These are phyloP conservation scores for Gossypium schwendimanii DNA, from an alignment of 441 rosid species.

Conservation along the genomic window DNA sequence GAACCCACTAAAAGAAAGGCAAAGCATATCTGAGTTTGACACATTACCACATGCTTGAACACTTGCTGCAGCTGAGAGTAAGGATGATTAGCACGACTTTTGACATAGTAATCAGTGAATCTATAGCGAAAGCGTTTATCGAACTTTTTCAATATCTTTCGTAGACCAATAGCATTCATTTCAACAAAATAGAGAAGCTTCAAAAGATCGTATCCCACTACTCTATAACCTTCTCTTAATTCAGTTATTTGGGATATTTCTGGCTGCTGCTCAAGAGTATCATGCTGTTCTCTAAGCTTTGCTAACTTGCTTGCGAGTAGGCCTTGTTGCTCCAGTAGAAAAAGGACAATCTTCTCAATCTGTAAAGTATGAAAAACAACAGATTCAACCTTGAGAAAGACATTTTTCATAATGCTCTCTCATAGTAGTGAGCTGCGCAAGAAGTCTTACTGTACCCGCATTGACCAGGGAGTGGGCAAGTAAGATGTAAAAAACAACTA, in stretches of 20 bases:
- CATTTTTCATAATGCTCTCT: not conserved
- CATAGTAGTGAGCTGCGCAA: not conserved
- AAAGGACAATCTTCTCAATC: constrained; percentile 93
- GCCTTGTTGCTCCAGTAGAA: constrained; percentile 97
- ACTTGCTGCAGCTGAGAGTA: constrained; percentile 98
- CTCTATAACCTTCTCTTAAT: constrained; percentile 73
- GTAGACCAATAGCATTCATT: constrained; percentile 82
- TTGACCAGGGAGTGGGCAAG: not conserved
- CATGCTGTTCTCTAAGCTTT: constrained; percentile 57
- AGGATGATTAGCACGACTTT: constrained; percentile 96
- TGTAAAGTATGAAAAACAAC: constrained; percentile 10
- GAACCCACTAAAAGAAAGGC: not conserved
- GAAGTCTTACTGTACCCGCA: not conserved
- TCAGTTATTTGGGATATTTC: constrained; percentile 54
- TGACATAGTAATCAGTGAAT: constrained; percentile 85
- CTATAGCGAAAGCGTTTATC: constrained; percentile 91
- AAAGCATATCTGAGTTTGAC: constrained; percentile 9
- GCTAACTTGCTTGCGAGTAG: constrained; percentile 63
- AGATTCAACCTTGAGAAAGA: not conserved
- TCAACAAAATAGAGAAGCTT: constrained; percentile 83
- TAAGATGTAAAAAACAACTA: not conserved
- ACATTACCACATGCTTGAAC: constrained; percentile 91
- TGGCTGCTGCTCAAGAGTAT: constrained; percentile 57
- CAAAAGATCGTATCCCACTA: constrained; percentile 67
- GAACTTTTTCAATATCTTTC: constrained; percentile 90